Evolutionary conservation across 2,329 filamentous ascomycete species (phyloP).

Genomic region (Endocalyx cinctus): DNA sequence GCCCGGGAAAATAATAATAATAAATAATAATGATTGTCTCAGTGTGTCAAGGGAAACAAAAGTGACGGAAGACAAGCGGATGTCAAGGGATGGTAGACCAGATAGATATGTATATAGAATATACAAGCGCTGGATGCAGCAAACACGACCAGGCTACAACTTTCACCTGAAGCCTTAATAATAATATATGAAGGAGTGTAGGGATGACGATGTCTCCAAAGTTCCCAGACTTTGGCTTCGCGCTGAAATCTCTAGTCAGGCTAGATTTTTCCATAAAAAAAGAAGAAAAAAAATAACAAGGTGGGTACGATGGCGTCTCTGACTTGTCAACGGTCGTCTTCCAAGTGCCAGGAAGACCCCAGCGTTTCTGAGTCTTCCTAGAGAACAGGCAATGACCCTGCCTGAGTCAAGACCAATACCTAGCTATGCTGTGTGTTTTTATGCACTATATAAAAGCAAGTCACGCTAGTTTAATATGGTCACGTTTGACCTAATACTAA

Average conservation of each 20-base stretch:
- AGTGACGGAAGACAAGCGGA: conserved; percentile 12
- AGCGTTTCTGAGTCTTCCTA: conserved; percentile 31
- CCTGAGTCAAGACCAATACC: conserved; percentile 31
- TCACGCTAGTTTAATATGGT: too few species aligned
- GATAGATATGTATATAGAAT: conserved; percentile 18
- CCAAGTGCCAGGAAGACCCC: conserved; percentile 35
- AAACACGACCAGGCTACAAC: conserved; percentile 21
- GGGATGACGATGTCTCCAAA: conserved; percentile 22
- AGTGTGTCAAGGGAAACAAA: too few species aligned
- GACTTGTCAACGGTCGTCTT: conserved; percentile 27
- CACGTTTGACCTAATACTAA: too few species aligned
- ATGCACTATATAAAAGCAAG: conserved; percentile 34
- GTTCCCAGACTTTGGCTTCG: conserved; percentile 23
- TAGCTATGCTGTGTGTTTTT: too few species aligned
- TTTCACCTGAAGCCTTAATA: too few species aligned
- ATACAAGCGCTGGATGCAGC: conserved; percentile 15
- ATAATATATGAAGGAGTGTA: too few species aligned
- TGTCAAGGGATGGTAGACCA: conserved; percentile 15
- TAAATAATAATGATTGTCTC: too few species aligned
- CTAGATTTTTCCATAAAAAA: conserved; percentile 18
- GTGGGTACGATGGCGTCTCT: conserved; percentile 21
- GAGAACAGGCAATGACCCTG: conserved; percentile 38
- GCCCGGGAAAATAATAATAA: too few species aligned
- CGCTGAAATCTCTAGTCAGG: conserved; percentile 13
- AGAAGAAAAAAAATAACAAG: conserved; percentile 17